These are phyloP conservation scores for Boletus rubescentipes DNA, from an alignment of 768 basidiomycete species.

Conservation along the genomic window DNA sequence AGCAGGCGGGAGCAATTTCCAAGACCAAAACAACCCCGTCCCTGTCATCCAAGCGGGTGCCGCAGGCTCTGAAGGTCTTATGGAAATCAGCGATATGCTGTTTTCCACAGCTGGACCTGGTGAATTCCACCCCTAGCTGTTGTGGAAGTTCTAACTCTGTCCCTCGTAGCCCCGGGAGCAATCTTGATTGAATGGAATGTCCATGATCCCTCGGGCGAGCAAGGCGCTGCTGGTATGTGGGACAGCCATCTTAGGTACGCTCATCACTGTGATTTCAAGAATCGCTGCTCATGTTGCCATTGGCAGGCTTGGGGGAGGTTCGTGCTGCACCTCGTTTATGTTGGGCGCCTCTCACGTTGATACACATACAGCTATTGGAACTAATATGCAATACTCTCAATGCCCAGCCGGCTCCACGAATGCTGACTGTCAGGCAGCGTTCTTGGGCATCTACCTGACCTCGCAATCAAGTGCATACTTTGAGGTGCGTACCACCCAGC, in stretches of 20 bases:
- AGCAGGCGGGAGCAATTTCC: slow-evolving; percentile 45
- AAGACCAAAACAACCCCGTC: slow-evolving; percentile 36
- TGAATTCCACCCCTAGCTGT: slow-evolving; percentile 6
- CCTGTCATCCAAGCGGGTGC: slow-evolving; percentile 46
- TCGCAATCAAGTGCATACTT: slow-evolving; percentile 53
- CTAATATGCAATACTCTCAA: slow-evolving; percentile 43
- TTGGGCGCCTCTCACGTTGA: too few relatives aligned
- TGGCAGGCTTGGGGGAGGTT: slow-evolving; percentile 29
- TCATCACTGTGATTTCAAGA: neutral
- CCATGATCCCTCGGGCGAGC: slow-evolving; percentile 48
- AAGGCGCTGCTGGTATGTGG: slow-evolving; percentile 56
- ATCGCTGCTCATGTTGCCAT: neutral
- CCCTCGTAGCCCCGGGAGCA: slow-evolving; percentile 39
- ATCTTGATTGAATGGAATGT: slow-evolving; percentile 60
- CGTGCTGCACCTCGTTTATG: neutral
- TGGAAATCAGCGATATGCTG: slow-evolving; percentile 66
- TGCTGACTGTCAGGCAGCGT: slow-evolving; percentile 59
- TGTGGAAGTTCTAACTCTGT: too few relatives aligned
- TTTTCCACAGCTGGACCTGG: slow-evolving; percentile 56
- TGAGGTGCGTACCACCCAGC: slow-evolving; percentile 42
- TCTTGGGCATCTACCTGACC: slow-evolving; percentile 63
- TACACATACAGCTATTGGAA: slow-evolving; percentile 44
- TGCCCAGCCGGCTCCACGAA: slow-evolving; percentile 45
- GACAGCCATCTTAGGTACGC: slow-evolving; percentile 41
- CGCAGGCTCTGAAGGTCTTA: slow-evolving; percentile 43